Conservation (phyloP, 768 basidiomycete genomes). For the Cubamyces lactineus region DNA sequence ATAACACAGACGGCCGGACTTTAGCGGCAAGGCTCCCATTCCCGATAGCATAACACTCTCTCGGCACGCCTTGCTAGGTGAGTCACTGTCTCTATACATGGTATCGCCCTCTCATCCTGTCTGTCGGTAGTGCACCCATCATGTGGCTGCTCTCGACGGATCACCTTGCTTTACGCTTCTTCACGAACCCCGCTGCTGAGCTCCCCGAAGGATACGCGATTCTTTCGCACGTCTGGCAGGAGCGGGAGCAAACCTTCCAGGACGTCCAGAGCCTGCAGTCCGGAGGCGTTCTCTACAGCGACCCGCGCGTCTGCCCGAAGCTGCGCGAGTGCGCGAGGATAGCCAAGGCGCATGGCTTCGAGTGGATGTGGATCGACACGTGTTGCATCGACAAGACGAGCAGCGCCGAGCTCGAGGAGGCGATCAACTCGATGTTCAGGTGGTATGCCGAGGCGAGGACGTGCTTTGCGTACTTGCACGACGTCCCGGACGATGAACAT, state of each 20-base stretch:
- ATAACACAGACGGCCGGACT: too few species aligned
- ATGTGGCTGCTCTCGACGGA: slow-evolving; percentile 14
- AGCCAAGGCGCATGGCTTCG: not conserved
- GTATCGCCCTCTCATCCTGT: too few species aligned
- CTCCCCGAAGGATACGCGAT: slow-evolving; percentile 9
- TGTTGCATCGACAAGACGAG: slow-evolving; percentile 11
- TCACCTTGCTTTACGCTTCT: not conserved
- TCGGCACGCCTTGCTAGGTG: too few species aligned
- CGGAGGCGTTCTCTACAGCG: not conserved
- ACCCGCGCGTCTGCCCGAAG: not conserved
- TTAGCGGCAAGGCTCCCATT: too few species aligned
- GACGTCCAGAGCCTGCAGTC: not conserved
- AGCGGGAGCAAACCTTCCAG: slow-evolving; percentile 1
- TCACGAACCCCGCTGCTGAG: not conserved
- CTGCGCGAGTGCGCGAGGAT: not conserved
- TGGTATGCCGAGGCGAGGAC: slow-evolving; percentile 3
- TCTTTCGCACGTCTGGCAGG: slow-evolving; percentile 10
- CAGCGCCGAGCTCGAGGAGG: slow-evolving; percentile 9
- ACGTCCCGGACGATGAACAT: not conserved
- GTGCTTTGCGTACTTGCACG: slow-evolving; percentile 9
- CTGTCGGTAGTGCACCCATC: not conserved
- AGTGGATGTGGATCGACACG: slow-evolving; percentile 12
- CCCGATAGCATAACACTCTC: too few species aligned
- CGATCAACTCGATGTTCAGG: slow-evolving; percentile 13
- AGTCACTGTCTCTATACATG: too few species aligned